phyloP scores from a whole-genome alignment of 305 asterid genomes.

The Lippia alba region DNA sequence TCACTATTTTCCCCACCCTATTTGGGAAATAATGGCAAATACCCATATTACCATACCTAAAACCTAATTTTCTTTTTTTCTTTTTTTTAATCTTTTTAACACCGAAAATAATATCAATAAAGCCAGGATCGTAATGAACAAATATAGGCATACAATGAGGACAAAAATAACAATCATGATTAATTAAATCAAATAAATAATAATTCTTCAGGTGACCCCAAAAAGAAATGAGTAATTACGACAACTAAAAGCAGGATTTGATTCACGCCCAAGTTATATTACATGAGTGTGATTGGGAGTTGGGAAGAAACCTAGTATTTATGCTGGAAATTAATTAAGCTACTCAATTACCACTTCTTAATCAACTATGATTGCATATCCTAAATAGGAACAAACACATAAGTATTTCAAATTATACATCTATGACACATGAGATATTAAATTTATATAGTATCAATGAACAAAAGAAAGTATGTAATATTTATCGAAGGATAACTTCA shows the following conservation, averaged over 20 bases:
- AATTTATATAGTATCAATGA: too few species aligned
- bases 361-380: background rate
- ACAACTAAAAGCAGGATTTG: background rate
- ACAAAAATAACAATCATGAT: background rate
- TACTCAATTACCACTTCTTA: background rate
- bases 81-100: too few species aligned
- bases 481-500: too few species aligned
- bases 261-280: conserved; percentile 21
- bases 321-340: background rate
- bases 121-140: conserved; percentile 37
- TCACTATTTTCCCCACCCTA: background rate
- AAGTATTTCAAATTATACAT: too few species aligned
- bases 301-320: conserved; percentile 21
- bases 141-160: conserved; percentile 21
- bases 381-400: too few species aligned
- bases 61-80: background rate
- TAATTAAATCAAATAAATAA: background rate
- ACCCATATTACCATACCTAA: conserved; percentile 8
- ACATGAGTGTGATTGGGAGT: conserved; percentile 16
- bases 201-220: conserved; percentile 8
- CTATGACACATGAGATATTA: too few species aligned
- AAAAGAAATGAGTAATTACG: background rate
- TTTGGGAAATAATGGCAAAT: conserved; percentile 15
- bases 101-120: conserved; percentile 13
- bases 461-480: too few species aligned